Conservation (phyloP, 306 rosid genomes). For the Hylodesmum podocarpum region DNA sequence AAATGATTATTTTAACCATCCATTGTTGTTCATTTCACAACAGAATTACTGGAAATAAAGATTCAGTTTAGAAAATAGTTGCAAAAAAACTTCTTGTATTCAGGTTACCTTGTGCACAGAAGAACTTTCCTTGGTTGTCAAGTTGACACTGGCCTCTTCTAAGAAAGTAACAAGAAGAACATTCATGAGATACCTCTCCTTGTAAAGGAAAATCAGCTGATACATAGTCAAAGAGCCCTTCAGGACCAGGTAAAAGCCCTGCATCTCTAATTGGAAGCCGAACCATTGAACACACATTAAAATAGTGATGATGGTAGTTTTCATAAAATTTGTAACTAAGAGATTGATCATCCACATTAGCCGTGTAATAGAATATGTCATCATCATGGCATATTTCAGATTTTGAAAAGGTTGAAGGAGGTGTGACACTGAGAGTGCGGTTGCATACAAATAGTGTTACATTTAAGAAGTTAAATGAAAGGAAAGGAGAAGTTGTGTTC, state of each 20-base stretch:
- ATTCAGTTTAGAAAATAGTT: background rate
- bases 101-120: conserved; percentile 12
- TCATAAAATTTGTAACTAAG: background rate
- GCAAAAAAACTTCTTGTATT: background rate
- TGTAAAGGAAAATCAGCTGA: background rate
- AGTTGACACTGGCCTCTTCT: conserved; percentile 26
- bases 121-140: conserved; percentile 5
- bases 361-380: background rate
- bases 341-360: background rate
- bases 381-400: background rate
- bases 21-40: background rate
- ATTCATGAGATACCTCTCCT: background rate
- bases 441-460: conserved; percentile 12
- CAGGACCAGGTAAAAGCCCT: background rate
- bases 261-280: conserved; percentile 1
- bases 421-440: background rate
- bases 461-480: background rate
- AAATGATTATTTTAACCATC: background rate
- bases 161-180: background rate
- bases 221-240: background rate
- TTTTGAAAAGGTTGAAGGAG: background rate
- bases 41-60: background rate
- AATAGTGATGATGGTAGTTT: background rate
- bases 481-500: background rate
- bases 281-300: background rate